Base-by-base conservation (phyloP, 768 basidiomycete genomes). In the Leucosporidium yakuticum region DNA sequence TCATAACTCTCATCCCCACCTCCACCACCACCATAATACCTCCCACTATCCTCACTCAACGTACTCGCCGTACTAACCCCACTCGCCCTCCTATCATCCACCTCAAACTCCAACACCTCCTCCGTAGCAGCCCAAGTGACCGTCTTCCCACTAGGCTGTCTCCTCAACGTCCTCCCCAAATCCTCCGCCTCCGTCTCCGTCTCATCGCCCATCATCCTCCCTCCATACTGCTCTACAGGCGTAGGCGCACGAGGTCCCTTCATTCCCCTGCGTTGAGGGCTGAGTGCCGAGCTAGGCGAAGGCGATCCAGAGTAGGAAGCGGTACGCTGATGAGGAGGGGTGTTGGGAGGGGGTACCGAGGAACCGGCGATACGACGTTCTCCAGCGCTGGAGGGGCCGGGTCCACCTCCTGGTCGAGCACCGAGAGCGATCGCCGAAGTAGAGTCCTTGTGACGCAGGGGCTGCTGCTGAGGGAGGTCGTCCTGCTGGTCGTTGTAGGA, bases 61-160 rank as follows among this genome's bases (percentile, higher is more conserved):
- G 27, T 58, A 60, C 29, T 67, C 63, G 49, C 61, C 44, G 23
- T 55, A 25, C 12, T 65, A 61, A 25, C 60, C 54, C 51, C 49
- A 61, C 39, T 60, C 54, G 36, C 39, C 44, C 20, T 50, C 47
- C 14, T 31, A 29, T 65, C 64, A 49, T 73, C 71, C 47, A 69
- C 68, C 60, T 73, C 72, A 23, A 69, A 73, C 64, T 69, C 72
- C 36, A 73, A 58, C 23, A 73, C 72, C 57, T 73, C 69, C 53
- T 73, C 72, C 50, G 69, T 73, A 64, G 63, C 69, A 29, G 72
- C 72, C 72, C 72, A 73, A 15, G 69, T 67, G 27, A 73, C 72
- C 51, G 65, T 73, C 72, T 73, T 73, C 58, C 60, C 63, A 47
- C 61, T 65, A 54, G 71, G 59, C 63, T 73, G 65, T 0, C 68